phyloP scores from a whole-genome alignment of 768 basidiomycete genomes.

The Suillus paluster region DNA sequence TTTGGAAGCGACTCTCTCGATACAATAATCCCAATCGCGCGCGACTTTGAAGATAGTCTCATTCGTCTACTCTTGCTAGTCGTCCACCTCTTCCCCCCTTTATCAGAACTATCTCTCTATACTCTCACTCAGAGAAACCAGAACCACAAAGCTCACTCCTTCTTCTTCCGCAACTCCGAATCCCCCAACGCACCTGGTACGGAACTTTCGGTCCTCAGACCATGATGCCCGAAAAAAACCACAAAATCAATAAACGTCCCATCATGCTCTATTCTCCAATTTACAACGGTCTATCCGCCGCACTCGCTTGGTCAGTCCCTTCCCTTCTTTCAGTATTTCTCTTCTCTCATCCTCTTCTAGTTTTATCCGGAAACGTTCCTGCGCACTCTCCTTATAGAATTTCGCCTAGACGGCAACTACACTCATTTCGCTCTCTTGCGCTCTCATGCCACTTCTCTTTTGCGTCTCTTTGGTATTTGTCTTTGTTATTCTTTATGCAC shows the following conservation, averaged over 20 bases:
- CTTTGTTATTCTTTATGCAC: neutral
- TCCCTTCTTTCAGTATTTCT: conserved; percentile 2
- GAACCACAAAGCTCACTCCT: conserved; percentile 8
- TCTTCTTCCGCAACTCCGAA: neutral
- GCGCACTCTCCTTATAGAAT: conserved; percentile 61
- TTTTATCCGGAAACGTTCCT: conserved; percentile 70
- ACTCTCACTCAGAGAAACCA: conserved; percentile 38
- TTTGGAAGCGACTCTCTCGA: conserved; percentile 86
- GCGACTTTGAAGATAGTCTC: conserved; percentile 61
- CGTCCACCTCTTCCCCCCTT: conserved; percentile 33
- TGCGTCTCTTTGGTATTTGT: conserved; percentile 48
- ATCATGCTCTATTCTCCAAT: conserved; percentile 30
- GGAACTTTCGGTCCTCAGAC: no score
- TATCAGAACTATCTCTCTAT: conserved; percentile 30
- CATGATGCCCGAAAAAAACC: conserved; percentile 35
- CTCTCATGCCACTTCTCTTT: conserved; percentile 46
- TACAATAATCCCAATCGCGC: conserved; percentile 58
- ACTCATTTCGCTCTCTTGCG: conserved; percentile 47
- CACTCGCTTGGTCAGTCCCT: conserved; percentile 23
- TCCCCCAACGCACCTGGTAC: conserved; percentile 60
- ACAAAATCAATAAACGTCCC: conserved; percentile 19
- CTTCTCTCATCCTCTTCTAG: conserved; percentile 36
- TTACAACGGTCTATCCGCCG: conserved; percentile 34
- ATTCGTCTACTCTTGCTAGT: conserved; percentile 58
- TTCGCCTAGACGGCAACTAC: conserved; percentile 49